Evolutionary conservation across 2,329 filamentous ascomycete species (phyloP), one percentile per base, ranked within the genome.

Genomic region (Ophiostoma australiae): DNA sequence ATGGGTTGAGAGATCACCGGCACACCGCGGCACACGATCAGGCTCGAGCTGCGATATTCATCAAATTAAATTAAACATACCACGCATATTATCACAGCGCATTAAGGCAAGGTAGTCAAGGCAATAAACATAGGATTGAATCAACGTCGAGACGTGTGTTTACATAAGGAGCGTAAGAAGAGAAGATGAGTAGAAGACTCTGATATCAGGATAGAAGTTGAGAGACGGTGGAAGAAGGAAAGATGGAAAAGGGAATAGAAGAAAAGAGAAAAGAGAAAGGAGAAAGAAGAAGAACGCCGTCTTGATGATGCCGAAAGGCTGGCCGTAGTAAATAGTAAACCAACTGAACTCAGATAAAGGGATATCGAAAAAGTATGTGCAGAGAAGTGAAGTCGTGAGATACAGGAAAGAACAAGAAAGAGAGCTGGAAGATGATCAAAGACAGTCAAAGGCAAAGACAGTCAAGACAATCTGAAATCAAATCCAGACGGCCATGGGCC

Each of bases 401-500:
- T 1, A 39, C 23, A 61, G 11, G 27, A 3, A 31, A 31, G 27
- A 17, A 58, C 61, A 3, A 35, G 8, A 35, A 66, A 31, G 2
- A 33, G 27, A 61, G 58, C 27, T 48, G 11, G 27, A 11, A n/a
- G n/a, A n/a, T n/a, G n/a, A n/a, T n/a, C n/a, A n/a, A 20, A 20
- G 52, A 10, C 1, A 31, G 27, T 31, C 27, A 31, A 31, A 31
- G 27, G 1, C 27, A 31, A 31, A 31, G 27, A 31, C 27, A 31
- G 27, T 31, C 27, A 31, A 31, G 55, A 31, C 33, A 4, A n/a
- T 1, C n/a, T 61, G 35, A 17, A 10, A n/a, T 33, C 41, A 87
- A 74, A 87, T 87, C 86, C 86, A 87, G 70, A 84, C 73, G 4
- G 77, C 73, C 58, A 78, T 73, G 7, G 76, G 75, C 67, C 76